phyloP scores from a whole-genome alignment of 805 yeast genomes.

The Saccharomyces eubayanus region DNA sequence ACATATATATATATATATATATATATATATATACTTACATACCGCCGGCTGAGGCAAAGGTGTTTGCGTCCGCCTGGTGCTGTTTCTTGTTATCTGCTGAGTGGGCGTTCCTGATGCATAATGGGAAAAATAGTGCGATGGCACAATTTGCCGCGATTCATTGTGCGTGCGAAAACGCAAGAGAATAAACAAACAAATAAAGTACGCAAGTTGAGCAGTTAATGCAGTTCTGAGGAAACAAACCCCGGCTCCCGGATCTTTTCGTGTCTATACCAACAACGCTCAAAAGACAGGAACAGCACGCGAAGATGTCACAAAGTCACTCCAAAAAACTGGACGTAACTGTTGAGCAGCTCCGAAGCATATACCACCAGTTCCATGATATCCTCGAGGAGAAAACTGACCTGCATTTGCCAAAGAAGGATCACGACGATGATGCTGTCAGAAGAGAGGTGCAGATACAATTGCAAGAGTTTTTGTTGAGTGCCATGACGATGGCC shows the following conservation, averaged over 20 bases:
- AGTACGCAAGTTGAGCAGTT: not conserved
- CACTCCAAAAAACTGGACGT: conserved; percentile 13
- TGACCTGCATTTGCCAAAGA: conserved; percentile 12
- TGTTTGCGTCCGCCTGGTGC: too few relatives aligned
- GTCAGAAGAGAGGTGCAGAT: conserved; percentile 18
- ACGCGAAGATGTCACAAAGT: not conserved
- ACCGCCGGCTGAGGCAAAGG: not conserved
- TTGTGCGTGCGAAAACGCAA: not conserved
- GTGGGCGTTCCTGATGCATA: not conserved
- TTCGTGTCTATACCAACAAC: not conserved
- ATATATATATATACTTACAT: not conserved
- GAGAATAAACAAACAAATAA: not conserved
- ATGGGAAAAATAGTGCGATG: not conserved
- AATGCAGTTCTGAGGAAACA: not conserved
- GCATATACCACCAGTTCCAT: conserved; percentile 24
- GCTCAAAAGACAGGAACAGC: not conserved
- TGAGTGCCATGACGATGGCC: conserved; percentile 42
- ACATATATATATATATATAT: not conserved
- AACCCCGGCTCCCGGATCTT: not conserved
- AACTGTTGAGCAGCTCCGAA: conserved; percentile 22
- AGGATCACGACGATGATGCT: conserved; percentile 7
- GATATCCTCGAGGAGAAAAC: conserved; percentile 19
- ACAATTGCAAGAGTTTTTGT: conserved; percentile 18
- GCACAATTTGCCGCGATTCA: not conserved
- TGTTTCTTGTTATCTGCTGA: not conserved